Evolutionary conservation across 306 rosid species (phyloP).

Genomic region (Quercus glauca): DNA sequence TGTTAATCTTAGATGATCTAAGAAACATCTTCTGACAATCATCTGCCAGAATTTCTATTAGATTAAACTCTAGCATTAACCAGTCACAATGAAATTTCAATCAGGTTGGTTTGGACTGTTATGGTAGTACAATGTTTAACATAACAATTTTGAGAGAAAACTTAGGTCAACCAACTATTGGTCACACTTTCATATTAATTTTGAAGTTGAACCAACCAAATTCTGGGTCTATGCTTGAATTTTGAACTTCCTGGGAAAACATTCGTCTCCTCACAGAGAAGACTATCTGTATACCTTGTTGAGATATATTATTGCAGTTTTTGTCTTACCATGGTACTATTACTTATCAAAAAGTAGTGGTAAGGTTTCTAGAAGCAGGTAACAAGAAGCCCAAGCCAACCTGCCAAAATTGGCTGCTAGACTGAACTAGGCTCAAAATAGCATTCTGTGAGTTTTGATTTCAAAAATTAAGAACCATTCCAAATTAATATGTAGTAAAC

Average conservation of each 20-base stretch:
- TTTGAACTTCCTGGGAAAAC: neutral
- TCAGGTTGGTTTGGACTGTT: neutral
- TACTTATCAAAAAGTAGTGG: too few species aligned
- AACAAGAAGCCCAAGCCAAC: neutral
- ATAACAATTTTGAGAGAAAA: neutral
- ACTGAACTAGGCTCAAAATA: too few species aligned
- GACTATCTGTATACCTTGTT: too few species aligned
- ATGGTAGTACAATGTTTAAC: neutral
- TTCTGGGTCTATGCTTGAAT: neutral
- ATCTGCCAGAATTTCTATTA: neutral
- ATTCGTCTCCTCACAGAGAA: too few species aligned
- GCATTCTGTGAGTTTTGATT: too few species aligned
- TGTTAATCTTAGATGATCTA: neutral
- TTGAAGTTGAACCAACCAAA: neutral
- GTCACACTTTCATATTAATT: neutral
- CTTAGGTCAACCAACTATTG: neutral
- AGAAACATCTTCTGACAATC: neutral
- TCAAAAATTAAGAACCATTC: too few species aligned
- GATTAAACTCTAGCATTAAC: too few species aligned
- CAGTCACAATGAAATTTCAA: neutral
- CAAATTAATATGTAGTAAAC: too few species aligned
- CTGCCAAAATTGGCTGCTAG: neutral
- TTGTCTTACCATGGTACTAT: too few species aligned
- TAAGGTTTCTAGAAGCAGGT: too few species aligned
- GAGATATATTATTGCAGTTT: too few species aligned